phyloP scores from a whole-genome alignment of 2,329 filamentous ascomycete species.

The Neofusicoccum parvum region DNA sequence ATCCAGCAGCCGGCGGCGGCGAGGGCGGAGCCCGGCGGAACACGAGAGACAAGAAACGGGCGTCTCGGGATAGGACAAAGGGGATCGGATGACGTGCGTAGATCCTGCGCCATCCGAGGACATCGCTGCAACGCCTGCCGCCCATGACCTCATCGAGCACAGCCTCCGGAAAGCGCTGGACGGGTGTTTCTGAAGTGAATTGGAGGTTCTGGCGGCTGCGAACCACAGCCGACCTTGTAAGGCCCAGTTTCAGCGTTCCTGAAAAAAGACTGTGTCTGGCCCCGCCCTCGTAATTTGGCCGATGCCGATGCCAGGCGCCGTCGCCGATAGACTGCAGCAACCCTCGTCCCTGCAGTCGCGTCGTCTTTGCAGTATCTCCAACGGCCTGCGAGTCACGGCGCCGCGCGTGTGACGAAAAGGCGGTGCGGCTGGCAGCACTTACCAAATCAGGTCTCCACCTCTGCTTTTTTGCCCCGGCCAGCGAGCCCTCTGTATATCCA shows the following conservation, averaged over 20 bases:
- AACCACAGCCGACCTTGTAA: conserved; percentile 1
- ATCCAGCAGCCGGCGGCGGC: background rate
- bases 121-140: background rate
- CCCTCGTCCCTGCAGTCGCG: conserved; percentile 8
- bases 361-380: background rate
- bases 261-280: conserved; percentile 2
- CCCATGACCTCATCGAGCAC: conserved; percentile 12
- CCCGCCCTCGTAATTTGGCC: conserved; percentile 10
- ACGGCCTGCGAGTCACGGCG: conserved; percentile 3
- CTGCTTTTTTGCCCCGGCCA: background rate
- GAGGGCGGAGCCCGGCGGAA: conserved; percentile 14
- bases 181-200: background rate
- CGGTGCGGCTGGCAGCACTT: background rate
- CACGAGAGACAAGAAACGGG: conserved; percentile 11
- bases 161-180: background rate
- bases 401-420: conserved; percentile 5
- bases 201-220: background rate
- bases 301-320: background rate
- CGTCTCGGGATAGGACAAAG: conserved; percentile 4
- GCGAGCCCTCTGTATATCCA: conserved; percentile 27
- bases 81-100: conserved; percentile 16
- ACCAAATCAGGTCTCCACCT: background rate
- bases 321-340: conserved; percentile 1
- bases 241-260: conserved; percentile 11
- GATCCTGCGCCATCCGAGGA: conserved; percentile 9